Evolutionary conservation across 2,329 filamentous ascomycete genomes (phyloP), one percentile per base, ranked within the genome.

Genomic region (Fusarium cicatricum): DNA sequence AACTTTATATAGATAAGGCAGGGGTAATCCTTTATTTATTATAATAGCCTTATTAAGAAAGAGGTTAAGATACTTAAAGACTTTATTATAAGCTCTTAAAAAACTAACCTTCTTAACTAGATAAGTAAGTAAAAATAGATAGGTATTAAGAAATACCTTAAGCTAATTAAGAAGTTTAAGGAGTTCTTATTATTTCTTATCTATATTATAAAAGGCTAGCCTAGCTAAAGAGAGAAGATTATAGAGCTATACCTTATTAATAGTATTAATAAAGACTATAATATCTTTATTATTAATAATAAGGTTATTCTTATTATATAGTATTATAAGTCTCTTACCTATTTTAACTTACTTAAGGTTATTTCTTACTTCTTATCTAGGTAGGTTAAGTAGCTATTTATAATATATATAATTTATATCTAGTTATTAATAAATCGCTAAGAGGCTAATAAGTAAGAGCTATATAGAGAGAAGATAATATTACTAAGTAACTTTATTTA

Each of bases 391-490:
- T 12, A 48, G 26, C 28, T 48, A 14, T 17, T 48, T 7, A 16
- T 48, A 12, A 48, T 48, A n/a, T 48, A 48, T 40, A 48, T 48
- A n/a, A 31, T 48, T 10, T 48, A 48, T 21, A 48, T 48, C 36
- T 12, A 12, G 17, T 26, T 12, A 15, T 23, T 48, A 8, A 48
- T 21, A 21, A n/a, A 48, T 31, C 15, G 26, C 44, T 48, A n/a
- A 26, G 33, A 48, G 33, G 44, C 11, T 8, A 16, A 48, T 31
- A 32, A 15, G n/a, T 48, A n/a, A 23, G 34, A 38, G 23, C 36
- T 39, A 17, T 39, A 39, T 19, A n/a, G n/a, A n/a, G 14, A 16
- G 14, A 48, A 48, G 36, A 48, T 48, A n/a, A 17, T 12, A 36
- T 31, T 17, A 12, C 42, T 11, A 9, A 45, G 42, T 11, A 17